Evolutionary conservation across 2,329 filamentous ascomycete genomes (phyloP).

Genomic region (Magnaporthiopsis incrustans): DNA sequence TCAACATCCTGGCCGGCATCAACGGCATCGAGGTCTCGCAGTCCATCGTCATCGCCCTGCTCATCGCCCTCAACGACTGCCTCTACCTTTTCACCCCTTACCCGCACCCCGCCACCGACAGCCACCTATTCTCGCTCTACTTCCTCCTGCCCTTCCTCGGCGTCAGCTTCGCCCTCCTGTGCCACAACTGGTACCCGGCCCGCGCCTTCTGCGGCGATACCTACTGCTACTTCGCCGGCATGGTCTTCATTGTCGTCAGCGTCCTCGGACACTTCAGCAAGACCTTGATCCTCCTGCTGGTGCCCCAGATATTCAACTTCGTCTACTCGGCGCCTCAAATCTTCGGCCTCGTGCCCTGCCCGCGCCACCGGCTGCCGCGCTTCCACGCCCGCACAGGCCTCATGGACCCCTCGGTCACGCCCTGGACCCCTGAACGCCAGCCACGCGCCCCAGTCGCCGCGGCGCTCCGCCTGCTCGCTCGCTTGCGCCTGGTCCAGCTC

Average conservation of each 20-base stretch:
- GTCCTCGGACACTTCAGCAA: constrained; percentile 98
- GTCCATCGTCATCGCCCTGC: constrained; percentile 78
- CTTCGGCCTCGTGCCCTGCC: constrained; percentile 84
- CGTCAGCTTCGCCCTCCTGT: constrained; percentile 77
- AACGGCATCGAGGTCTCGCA: constrained; percentile 97
- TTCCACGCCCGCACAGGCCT: constrained; percentile 82
- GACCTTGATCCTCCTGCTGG: constrained; percentile 80
- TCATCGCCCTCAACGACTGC: constrained; percentile 79
- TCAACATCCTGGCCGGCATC: constrained; percentile 99
- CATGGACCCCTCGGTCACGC: constrained; percentile 77
- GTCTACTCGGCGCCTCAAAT: constrained; percentile 87
- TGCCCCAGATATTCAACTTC: constrained; percentile 96
- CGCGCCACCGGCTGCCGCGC: constrained; percentile 79
- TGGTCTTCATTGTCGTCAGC: constrained; percentile 96
- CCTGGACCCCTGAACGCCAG: constrained; percentile 61
- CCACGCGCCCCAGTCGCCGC: constrained; percentile 56
- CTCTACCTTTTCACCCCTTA: constrained; percentile 80
- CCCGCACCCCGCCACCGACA: constrained; percentile 89
- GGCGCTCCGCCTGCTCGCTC: constrained; percentile 59
- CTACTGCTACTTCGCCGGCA: constrained; percentile 98
- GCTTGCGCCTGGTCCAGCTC: constrained; percentile 60
- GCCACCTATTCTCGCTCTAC: constrained; percentile 92
- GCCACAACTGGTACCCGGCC: constrained; percentile 93
- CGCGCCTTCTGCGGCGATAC: constrained; percentile 96
- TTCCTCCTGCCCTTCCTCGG: constrained; percentile 90